Base-by-base conservation (phyloP, 345 rosid genomes). In the Excoecaria cochinchinensis region DNA sequence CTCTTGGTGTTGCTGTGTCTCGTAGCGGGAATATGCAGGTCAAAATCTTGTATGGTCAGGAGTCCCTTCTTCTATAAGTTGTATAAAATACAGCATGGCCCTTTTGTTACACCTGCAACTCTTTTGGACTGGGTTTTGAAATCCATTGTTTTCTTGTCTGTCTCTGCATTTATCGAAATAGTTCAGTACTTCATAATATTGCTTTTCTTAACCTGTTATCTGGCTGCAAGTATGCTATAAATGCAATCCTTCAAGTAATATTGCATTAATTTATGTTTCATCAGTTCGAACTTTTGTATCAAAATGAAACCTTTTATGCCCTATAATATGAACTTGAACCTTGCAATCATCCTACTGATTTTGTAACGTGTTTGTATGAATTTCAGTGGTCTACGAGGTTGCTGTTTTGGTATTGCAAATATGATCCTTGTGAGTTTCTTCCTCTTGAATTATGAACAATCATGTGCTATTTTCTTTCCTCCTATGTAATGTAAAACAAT, bases 21-120 rank as follows among this genome's bases (percentile, higher is more conserved):
- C 77, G 72, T 84, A 51, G 90, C 93, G 8, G 99, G 98, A 87
- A 89, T 95, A 79, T 90, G 91, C 98, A 95, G 98, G 99, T 95
- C 83, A 86, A 85, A 77, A 87, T 90, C 89, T 87, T 89, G 91
- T 90, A 89, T 90, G 97, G 89, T 84, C 82, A 78, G 77, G 84
- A 51, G 77, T 86, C 83, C 85, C 86, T 87, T 76, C 83, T 84
- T 60, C 68, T 71, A 73, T 75, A 47, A 59, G 68, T 67, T 67
- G 74, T 59, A 56, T 42, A 65, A 19, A 65, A 24, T 65, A 52
- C 70, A 78, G 40, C 42, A 63, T 46, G 73, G 7, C 19, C 50
- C 56, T 12, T 46, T 68, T 52, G 53, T 22, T 19, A 56, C 60
- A 56, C 8, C 22, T 56, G 60, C 31, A 19, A 24, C 6, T 19